A percentile compares a stretch with the other conserved stretches of the same genome.
These are phyloP conservation scores for Pterula multifida DNA, from an alignment of 1,284 basidiomycete species.

Conservation along the genomic window DNA sequence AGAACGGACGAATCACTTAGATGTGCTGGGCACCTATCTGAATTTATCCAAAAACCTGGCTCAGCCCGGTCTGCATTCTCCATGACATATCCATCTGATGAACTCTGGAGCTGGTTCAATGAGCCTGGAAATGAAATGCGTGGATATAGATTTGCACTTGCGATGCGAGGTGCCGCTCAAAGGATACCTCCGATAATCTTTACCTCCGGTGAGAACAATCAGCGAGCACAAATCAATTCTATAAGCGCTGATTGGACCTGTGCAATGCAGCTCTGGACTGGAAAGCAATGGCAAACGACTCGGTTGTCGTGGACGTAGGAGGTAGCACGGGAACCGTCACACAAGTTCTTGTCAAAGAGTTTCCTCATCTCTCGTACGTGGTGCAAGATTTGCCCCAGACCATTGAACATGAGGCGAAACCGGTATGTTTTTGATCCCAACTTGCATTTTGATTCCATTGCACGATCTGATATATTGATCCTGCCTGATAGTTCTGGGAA, in stretches of 20 bases:
- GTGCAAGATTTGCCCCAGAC: constrained; percentile 11
- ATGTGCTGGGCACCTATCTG: not conserved
- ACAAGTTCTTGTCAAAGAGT: constrained; percentile 12
- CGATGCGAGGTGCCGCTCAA: not conserved
- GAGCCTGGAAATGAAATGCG: constrained; percentile 1
- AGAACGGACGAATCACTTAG: not conserved
- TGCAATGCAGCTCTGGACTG: constrained; percentile 8
- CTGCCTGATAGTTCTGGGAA: no score
- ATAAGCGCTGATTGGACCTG: not conserved
- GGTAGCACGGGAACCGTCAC: constrained; percentile 14
- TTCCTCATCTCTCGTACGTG: constrained; percentile 13
- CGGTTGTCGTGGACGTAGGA: constrained; percentile 14
- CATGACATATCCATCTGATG: not conserved
- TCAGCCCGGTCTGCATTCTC: not conserved
- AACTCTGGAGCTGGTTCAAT: not conserved
- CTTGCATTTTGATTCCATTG: not conserved
- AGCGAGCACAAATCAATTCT: not conserved
- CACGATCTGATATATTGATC: not conserved
- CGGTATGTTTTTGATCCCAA: not conserved
- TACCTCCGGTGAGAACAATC: not conserved
- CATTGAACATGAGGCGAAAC: not conserved
- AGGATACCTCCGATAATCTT: not conserved
- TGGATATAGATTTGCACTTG: not conserved
- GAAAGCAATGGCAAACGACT: constrained; percentile 5
- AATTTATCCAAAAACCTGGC: not conserved